A percentile compares a stretch with the other conserved stretches of the same genome.
These are phyloP conservation scores for Lentinus tigrinus DNA, from an alignment of 768 basidiomycete genomes.

Conservation along the genomic window DNA sequence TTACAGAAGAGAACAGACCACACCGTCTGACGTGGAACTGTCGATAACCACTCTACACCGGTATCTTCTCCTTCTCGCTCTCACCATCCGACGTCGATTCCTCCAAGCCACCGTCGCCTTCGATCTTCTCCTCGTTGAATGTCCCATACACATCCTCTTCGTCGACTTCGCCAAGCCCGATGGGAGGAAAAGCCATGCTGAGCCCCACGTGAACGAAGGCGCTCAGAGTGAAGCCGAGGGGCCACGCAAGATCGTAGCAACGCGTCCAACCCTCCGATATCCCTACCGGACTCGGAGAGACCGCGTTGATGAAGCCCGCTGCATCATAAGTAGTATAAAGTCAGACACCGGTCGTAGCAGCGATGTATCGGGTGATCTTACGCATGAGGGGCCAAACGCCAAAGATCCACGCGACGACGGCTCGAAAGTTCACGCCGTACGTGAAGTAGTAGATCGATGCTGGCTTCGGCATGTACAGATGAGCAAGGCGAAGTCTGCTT, in stretches of 20 bases:
- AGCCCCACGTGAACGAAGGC: conserved; percentile 14
- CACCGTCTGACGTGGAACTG: too few species aligned
- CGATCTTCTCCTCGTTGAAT: conserved; percentile 11
- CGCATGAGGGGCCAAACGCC: conserved; percentile 23
- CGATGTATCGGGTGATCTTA: not conserved
- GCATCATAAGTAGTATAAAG: not conserved
- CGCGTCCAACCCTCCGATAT: conserved; percentile 9
- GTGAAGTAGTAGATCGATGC: conserved; percentile 23
- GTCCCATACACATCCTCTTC: conserved; percentile 22
- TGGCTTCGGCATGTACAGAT: conserved; percentile 21
- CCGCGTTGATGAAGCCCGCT: conserved; percentile 19
- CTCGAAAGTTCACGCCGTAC: conserved; percentile 25
- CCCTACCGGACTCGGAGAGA: conserved; percentile 4
- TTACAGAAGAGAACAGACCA: too few species aligned
- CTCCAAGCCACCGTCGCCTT: too few species aligned
- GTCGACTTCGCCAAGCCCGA: conserved; percentile 20
- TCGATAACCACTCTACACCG: too few species aligned
- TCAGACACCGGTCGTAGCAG: not conserved
- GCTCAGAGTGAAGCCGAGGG: conserved; percentile 21
- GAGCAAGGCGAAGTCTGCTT: conserved; percentile 18
- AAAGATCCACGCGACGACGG: conserved; percentile 22
- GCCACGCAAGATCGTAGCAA: conserved; percentile 18
- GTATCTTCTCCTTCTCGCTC: too few species aligned
- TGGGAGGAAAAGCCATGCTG: conserved; percentile 21
- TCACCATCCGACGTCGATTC: too few species aligned